A percentile compares a stretch with the other conserved stretches of the same genome.
Evolutionary conservation across 148 eudicot genomes (phyloP).

Genomic region (Fagopyrum esculentum): DNA sequence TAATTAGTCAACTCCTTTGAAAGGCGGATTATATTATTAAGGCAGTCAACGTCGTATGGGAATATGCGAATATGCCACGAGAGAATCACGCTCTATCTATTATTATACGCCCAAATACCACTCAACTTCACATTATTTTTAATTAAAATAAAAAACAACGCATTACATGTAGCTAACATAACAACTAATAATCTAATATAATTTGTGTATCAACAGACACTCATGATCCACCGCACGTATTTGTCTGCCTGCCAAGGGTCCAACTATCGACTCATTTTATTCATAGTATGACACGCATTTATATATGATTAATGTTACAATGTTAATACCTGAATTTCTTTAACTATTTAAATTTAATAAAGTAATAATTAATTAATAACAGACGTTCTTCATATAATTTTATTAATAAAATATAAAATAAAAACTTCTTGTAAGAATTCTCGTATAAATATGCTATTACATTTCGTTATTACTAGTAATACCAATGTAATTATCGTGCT

Average conservation of each 20-base stretch:
- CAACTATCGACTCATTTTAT: neutral
- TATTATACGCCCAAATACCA: neutral
- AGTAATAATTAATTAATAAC: too few species aligned
- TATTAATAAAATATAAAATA: too few species aligned
- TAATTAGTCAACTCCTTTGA: neutral
- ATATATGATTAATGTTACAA: too few species aligned
- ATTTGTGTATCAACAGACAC: neutral
- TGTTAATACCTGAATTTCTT: too few species aligned
- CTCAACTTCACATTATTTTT: neutral
- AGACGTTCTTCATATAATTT: too few species aligned
- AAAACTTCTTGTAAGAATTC: too few species aligned
- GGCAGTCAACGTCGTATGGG: neutral
- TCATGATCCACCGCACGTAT: neutral
- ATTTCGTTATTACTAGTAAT: too few species aligned
- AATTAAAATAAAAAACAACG: neutral
- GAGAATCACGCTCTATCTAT: neutral
- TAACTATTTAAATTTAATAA: too few species aligned
- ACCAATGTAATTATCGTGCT: too few species aligned
- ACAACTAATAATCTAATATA: too few species aligned
- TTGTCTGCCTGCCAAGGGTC: neutral
- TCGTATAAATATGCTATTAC: too few species aligned
- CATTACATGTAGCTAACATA: neutral
- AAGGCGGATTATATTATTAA: neutral
- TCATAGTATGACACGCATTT: too few species aligned
- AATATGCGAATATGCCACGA: slow-evolving; percentile 11